phyloP scores from a whole-genome alignment of 2,329 filamentous ascomycete genomes.

The Tympanopsis confertula region DNA sequence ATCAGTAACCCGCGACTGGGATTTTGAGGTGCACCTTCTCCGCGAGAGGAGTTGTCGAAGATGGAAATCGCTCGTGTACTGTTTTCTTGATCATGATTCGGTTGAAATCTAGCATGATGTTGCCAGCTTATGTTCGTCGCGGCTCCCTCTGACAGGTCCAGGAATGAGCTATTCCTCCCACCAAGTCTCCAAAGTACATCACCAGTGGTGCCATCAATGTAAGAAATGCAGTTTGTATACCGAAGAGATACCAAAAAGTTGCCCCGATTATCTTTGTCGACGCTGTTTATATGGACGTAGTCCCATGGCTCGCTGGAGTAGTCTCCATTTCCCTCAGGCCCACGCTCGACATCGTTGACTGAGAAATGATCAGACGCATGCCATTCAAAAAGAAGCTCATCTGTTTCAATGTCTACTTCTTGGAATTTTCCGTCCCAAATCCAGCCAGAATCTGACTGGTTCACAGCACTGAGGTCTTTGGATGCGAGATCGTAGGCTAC shows the following conservation, averaged over 20 bases:
- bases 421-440: slow-evolving; percentile 27
- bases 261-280: slow-evolving; percentile 4
- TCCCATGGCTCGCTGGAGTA: slow-evolving; percentile 18
- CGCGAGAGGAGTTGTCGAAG: background rate
- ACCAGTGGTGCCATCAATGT: slow-evolving; percentile 5
- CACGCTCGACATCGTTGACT: slow-evolving; percentile 10
- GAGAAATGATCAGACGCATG: slow-evolving; percentile 29
- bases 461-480: slow-evolving; percentile 19
- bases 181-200: slow-evolving; percentile 7
- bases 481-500: slow-evolving; percentile 20
- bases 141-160: slow-evolving; percentile 5
- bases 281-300: slow-evolving; percentile 15
- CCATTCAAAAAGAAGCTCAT: slow-evolving; percentile 31
- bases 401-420: slow-evolving; percentile 29
- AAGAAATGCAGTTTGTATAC: slow-evolving; percentile 6
- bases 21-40: too few species aligned
- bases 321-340: slow-evolving; percentile 5
- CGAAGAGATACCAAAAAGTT: slow-evolving; percentile 8
- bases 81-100: too few species aligned
- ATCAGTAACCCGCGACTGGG: too few species aligned
- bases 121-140: slow-evolving; percentile 8
- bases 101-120: slow-evolving; percentile 8
- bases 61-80: too few species aligned
- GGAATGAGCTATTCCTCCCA: slow-evolving; percentile 8
- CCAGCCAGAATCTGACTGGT: slow-evolving; percentile 21